Conservation (phyloP, 1,139 yeast genomes). For the Saccharomyces hybrid region DNA sequence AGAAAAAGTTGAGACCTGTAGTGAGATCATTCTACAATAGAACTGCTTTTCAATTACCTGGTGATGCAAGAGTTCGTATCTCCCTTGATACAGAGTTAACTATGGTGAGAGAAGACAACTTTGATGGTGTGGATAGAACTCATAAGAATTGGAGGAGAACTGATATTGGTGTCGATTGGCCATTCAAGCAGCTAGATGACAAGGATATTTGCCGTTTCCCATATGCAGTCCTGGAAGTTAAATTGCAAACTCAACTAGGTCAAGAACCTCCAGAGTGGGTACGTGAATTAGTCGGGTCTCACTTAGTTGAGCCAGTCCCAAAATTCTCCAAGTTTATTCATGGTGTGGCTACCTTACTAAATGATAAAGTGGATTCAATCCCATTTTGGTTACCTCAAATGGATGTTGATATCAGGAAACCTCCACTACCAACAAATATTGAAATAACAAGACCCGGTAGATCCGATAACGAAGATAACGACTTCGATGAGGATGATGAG, state of each 20-base stretch:
- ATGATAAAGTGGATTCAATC: slow-evolving; percentile 71
- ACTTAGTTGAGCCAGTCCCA: slow-evolving; percentile 95
- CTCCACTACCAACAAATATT: slow-evolving; percentile 49
- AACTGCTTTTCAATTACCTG: slow-evolving; percentile 97
- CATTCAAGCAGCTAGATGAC: slow-evolving; percentile 77
- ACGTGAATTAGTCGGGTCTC: slow-evolving; percentile 81
- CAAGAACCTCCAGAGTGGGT: slow-evolving; percentile 99
- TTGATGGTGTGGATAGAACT: slow-evolving; percentile 88
- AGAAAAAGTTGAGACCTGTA: slow-evolving; percentile 83
- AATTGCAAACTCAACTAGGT: slow-evolving; percentile 93
- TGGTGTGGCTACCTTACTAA: slow-evolving; percentile 83
- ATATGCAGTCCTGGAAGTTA: slow-evolving; percentile 93
- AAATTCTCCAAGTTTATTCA: slow-evolving; percentile 95
- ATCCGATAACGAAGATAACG: slow-evolving; percentile 33
- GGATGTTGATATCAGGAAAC: slow-evolving; percentile 92
- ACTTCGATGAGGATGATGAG: slow-evolving; percentile 38
- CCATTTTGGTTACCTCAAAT: slow-evolving; percentile 99
- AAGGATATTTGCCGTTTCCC: slow-evolving; percentile 89
- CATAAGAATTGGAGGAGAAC: slow-evolving; percentile 94
- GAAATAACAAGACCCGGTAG: slow-evolving; percentile 30
- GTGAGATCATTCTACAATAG: slow-evolving; percentile 94
- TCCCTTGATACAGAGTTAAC: slow-evolving; percentile 92
- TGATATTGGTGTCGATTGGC: slow-evolving; percentile 97
- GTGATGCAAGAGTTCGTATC: slow-evolving; percentile 97
- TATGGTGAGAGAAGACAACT: slow-evolving; percentile 95